Evolutionary conservation across 768 basidiomycete genomes (phyloP), one percentile per base, ranked within the genome.

Genomic region (Pleurotus pulmonarius): DNA sequence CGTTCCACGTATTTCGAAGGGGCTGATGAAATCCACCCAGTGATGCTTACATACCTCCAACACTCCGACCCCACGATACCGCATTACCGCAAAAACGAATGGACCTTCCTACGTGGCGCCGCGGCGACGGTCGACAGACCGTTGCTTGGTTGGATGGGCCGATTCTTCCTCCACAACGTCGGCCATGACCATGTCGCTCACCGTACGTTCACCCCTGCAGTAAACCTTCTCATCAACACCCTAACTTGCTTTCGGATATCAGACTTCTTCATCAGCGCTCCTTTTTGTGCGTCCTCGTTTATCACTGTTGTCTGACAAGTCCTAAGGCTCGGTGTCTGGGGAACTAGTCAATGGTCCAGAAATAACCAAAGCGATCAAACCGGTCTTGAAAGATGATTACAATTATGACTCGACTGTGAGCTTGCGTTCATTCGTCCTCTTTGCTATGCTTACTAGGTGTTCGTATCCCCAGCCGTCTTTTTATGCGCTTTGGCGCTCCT

Each of bases 41-140:
- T 82, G 25, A 79, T 81, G 80, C 75, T 83, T 61, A 81, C 81
- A n/a, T 83, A 81, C 59, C 79, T 86, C 4, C 84, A 85, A 58
- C 84, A 86, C 65, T 80, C 81, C 6, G 82, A 83, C 60, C 78
- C 80, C 1, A 70, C 72, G 1, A 69, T 85, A 18, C 75, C 83
- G 0, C 78, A 83, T 63, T 86, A 83, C 63, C 80, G 83, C 55
- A 72, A 69, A 26, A 70, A 66, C 41, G 72, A 78, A 56, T 85
- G 83, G 83, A 73, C 74, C 4, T 84, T 80, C 71, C 74, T 81
- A 56, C 80, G 82, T 5, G 83, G 83, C 5, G 83, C 84, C 1
- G 62, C 81, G 25, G 73, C 81, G 5, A 85, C 83, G 2, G 78
- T 85, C n/a, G 83, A 86, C 63, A 66, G 85, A 45, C 75, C 82